phyloP scores from a whole-genome alignment of 116 monocot genomes.

The Zostera marina region DNA sequence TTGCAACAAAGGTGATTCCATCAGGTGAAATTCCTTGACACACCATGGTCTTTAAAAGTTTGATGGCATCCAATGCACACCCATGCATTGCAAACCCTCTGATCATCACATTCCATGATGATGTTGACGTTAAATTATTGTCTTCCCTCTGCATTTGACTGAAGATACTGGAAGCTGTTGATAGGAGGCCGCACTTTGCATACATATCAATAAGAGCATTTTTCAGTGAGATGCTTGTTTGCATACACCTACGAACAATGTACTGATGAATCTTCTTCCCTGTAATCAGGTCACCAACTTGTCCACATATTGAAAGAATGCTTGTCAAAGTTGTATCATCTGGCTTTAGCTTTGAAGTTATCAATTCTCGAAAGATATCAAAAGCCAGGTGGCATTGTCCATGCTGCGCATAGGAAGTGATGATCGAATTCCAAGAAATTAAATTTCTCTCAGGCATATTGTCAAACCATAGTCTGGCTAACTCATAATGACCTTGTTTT shows the following conservation, averaged over 20 bases:
- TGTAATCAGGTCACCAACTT: slow-evolving; percentile 25
- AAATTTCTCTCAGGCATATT: slow-evolving; percentile 29
- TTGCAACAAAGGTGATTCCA: slow-evolving; percentile 27
- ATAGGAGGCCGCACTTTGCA: slow-evolving; percentile 33
- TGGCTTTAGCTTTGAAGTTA: slow-evolving; percentile 16
- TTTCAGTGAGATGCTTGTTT: slow-evolving; percentile 14
- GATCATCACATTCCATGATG: slow-evolving; percentile 53
- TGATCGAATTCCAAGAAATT: slow-evolving; percentile 48
- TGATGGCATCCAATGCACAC: slow-evolving; percentile 16
- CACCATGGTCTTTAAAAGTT: slow-evolving; percentile 23
- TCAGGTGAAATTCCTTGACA: slow-evolving; percentile 20
- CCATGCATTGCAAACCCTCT: slow-evolving; percentile 33
- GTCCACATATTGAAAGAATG: slow-evolving; percentile 40
- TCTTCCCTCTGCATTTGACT: slow-evolving; percentile 13
- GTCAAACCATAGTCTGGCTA: slow-evolving; percentile 28
- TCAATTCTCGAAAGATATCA: slow-evolving; percentile 22
- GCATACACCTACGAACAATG: slow-evolving; percentile 10
- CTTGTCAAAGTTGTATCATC: slow-evolving; percentile 28
- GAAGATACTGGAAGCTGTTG: slow-evolving; percentile 17
- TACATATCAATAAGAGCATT: slow-evolving; percentile 51
- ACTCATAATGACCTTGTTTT: slow-evolving; percentile 22
- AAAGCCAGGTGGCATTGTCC: slow-evolving; percentile 19
- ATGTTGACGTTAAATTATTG: not conserved
- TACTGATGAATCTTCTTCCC: slow-evolving; percentile 30
- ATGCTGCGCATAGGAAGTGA: slow-evolving; percentile 27